These are phyloP conservation scores for Phytophthora podocarpi DNA, from an alignment of 352 stramenopile species.

Conservation along the genomic window DNA sequence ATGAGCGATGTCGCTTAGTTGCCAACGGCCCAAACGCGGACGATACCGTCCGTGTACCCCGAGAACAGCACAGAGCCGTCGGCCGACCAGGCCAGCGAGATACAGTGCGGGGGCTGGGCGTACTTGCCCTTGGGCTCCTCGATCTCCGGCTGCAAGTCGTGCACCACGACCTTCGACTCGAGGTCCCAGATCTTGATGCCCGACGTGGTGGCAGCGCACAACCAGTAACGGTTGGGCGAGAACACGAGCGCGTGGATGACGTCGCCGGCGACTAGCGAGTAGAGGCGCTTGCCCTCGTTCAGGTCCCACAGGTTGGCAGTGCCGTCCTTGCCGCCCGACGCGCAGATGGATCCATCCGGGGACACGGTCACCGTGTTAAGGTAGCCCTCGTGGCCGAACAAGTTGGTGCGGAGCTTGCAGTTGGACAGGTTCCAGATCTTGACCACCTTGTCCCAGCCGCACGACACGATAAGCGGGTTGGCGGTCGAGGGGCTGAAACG, in stretches of 20 bases:
- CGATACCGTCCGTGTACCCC: slow-evolving; percentile 98
- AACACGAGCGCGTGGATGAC: slow-evolving; percentile 98
- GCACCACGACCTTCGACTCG: slow-evolving; percentile 99
- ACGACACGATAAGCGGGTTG: slow-evolving; percentile 98
- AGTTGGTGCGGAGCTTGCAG: slow-evolving; percentile 99
- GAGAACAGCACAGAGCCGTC: slow-evolving; percentile 99
- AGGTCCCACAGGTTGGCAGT: slow-evolving; percentile 99
- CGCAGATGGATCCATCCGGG: slow-evolving; percentile 99
- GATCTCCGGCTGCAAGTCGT: slow-evolving; percentile 95
- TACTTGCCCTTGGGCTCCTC: slow-evolving; percentile 93
- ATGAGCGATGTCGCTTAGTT: slow-evolving; percentile 61
- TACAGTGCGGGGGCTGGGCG: slow-evolving; percentile 95
- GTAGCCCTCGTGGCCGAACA: slow-evolving; percentile 99
- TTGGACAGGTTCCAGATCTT: slow-evolving; percentile 99
- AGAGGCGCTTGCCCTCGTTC: slow-evolving; percentile 99
- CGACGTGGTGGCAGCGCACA: slow-evolving; percentile 98
- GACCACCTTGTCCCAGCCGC: slow-evolving; percentile 99
- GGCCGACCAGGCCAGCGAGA: slow-evolving; percentile 97
- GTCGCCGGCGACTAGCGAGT: slow-evolving; percentile 98
- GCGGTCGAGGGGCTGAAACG: slow-evolving; percentile 97
- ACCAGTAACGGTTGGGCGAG: slow-evolving; percentile 99
- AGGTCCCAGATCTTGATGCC: slow-evolving; percentile 99
- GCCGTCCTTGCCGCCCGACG: slow-evolving; percentile 99
- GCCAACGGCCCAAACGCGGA: slow-evolving; percentile 95
- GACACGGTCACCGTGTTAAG: slow-evolving; percentile 99